Evolutionary conservation across 106 monocot species (phyloP), one percentile per base, ranked within the genome.

Genomic region (Dioscorea alata): DNA sequence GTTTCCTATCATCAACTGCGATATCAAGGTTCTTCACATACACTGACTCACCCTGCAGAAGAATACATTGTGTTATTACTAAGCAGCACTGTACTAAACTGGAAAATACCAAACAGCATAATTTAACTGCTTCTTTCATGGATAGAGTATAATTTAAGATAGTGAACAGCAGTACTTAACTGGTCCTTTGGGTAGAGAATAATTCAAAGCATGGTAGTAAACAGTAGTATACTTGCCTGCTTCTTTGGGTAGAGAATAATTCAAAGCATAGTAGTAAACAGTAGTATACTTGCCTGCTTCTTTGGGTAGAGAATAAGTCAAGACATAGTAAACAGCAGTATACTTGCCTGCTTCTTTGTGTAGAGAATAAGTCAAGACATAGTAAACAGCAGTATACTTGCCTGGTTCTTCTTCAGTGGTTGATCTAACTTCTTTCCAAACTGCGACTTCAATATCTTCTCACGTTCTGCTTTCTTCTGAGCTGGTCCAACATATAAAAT

Each of bases 1-100:
- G 58, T 6, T 23, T 57, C 18, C 61, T 67, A 8, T 73, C 81
- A 57, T 77, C 65, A 23, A 86, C 66, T 1, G 71, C 73, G 14
- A 33, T 33, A 33, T 80, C 63, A 10, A 91, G 69, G 58, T 82
- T 74, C 71, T 72, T 84, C 56, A 91, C 84, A 64, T 69, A 84
- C 15, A 91, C 64, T 32, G 35, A 72, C 18, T 73, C 71, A 21
- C 70, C 78, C 86, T 90, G 71, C 22, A 72, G 10, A 50, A 70
- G 18, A 18, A 58, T 0, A 50, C 35, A 57, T 42, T 23, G 13
- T 20, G 28, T 28, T 28, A 28, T 3, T 28, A 28, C 28, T 28
- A 28, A 28, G 28, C 28, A 28, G 28, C 28, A 28, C 28, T 28
- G 3, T 28, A 28, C n/a, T 28, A 28, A 28, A 3, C 28, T 28